Evolutionary conservation across 2,329 filamentous ascomycete species (phyloP), one percentile per base, ranked within the genome.

Genomic region (Calonectria pseudoturangicola): DNA sequence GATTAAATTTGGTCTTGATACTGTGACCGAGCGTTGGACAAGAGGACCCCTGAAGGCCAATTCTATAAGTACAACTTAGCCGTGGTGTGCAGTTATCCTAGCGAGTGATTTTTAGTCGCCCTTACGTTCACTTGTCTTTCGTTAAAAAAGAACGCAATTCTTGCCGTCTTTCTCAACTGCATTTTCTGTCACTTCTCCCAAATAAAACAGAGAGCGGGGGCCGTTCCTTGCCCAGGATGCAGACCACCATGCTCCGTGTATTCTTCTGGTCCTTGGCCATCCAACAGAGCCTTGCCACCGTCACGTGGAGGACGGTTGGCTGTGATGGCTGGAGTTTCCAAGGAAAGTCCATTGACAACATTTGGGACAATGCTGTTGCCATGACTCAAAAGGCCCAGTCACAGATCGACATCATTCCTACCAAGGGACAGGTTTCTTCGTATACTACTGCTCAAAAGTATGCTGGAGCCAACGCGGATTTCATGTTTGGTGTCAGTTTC

Each of bases 391-490:
- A 69, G 54, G 56, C 66, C 39, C 66, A 54, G 47, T 54, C 56
- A 18, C 60, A 70, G n/a, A 70, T 70, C 41, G 68, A 70, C 50
- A 25, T 50, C 43, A 66, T 70, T 27, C 60, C 68, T 62, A 66
- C 50, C 12, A 33, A 47, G 18, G 4, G 7, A 13, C 43, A 56
- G 15, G 10, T 69, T 21, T 21, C 8, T 1, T 45, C 27, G 8
- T 43, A 56, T 16, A 28, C 3, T 12, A 27, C 28, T 15, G 36
- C 36, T 6, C 18, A 70, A 33, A 65, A 70, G 7, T 18, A 30
- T 3, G 60, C 68, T 30, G 68, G 39, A 48, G 50, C 60, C n/a
- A 70, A 70, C 43, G 68, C 50, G 28, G 9, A 70, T 4, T 48
- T 70, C 28, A 43, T 70, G 28, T 70, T 48, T 28, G 41, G 41